These are phyloP conservation scores for Xylaria sp. DNA, from an alignment of 2,329 filamentous ascomycete species.

Conservation along the genomic window DNA sequence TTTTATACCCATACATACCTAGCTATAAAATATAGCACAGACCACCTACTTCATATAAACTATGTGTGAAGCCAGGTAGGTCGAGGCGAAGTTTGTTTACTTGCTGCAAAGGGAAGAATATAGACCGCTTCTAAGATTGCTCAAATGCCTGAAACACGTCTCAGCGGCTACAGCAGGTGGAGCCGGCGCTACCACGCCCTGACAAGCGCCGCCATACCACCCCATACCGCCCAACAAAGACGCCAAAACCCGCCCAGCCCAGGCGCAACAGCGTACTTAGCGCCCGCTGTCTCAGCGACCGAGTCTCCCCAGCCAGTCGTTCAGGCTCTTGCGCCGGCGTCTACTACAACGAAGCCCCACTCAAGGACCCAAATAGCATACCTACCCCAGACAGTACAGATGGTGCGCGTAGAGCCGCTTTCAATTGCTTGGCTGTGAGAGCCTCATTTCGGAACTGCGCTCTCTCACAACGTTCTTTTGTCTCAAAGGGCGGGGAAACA, in stretches of 20 bases:
- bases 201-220: conserved; percentile 26
- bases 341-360: conserved; percentile 26
- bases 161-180: conserved; percentile 32
- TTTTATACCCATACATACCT: background rate
- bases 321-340: conserved; percentile 12
- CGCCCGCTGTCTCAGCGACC: conserved; percentile 27
- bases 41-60: background rate
- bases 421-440: conserved; percentile 31
- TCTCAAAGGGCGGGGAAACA: conserved; percentile 27
- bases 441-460: conserved; percentile 12
- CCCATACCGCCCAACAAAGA: conserved; percentile 14
- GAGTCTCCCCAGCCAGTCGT: conserved; percentile 33
- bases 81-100: background rate
- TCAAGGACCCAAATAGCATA: background rate
- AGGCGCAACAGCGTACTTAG: conserved; percentile 26
- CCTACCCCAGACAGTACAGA: background rate
- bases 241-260: background rate
- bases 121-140: background rate
- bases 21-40: background rate
- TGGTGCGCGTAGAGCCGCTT: background rate
- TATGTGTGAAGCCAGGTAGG: background rate
- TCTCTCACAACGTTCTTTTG: conserved; percentile 18
- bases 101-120: background rate
- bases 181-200: conserved; percentile 26
- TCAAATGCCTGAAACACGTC: conserved; percentile 5